A percentile compares a stretch with the other conserved stretches of the same genome.
Conservation (phyloP, 148 eudicot species). For the Pouteria glomerata region DNA sequence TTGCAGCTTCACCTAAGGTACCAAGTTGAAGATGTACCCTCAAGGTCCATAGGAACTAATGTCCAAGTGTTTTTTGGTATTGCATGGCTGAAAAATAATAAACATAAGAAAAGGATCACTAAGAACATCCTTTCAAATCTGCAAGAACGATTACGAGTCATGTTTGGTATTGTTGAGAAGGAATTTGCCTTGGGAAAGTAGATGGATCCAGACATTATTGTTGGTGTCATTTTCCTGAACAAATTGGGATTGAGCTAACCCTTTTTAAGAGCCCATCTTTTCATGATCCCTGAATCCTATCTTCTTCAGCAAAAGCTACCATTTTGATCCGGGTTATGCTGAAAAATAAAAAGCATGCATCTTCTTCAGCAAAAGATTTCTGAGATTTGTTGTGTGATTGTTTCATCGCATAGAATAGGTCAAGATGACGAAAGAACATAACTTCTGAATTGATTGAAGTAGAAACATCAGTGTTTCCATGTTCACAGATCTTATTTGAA, state of each 20-base stretch:
- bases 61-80: conserved; percentile 72
- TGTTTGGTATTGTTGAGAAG: conserved; percentile 77
- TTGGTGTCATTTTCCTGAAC: background rate
- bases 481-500: too few relatives aligned
- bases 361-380: too few relatives aligned
- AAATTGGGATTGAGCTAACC: background rate
- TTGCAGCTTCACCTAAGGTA: conserved; percentile 83
- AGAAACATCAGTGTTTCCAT: too few relatives aligned
- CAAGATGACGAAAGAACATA: too few relatives aligned
- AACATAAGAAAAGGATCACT: conserved; percentile 69
- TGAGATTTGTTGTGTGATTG: too few relatives aligned
- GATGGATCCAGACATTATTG: conserved; percentile 4
- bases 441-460: too few relatives aligned
- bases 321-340: too few relatives aligned
- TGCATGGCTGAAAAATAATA: conserved; percentile 76
- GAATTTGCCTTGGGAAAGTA: conserved; percentile 48
- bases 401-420: too few relatives aligned
- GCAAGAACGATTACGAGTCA: conserved; percentile 57
- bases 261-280: too few relatives aligned
- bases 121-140: conserved; percentile 67
- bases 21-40: conserved; percentile 62
- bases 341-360: too few relatives aligned
- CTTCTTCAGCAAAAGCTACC: too few relatives aligned
- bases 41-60: conserved; percentile 50
- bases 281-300: too few relatives aligned